Evolutionary conservation across 2,329 filamentous ascomycete genomes (phyloP), one percentile per base, ranked within the genome.

Genomic region (Hymenoscyphus infarciens): DNA sequence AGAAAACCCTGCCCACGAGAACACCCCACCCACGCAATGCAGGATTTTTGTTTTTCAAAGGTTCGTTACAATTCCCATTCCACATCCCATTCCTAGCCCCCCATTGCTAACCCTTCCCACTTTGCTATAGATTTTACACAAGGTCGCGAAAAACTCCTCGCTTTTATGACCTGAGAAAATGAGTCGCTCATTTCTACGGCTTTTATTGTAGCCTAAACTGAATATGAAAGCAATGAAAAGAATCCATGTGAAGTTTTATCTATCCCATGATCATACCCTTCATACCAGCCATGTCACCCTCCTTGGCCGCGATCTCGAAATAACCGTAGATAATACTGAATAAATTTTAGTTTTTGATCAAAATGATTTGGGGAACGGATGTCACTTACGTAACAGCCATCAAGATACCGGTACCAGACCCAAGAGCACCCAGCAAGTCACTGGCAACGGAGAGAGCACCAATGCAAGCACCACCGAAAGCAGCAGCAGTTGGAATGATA

Each of bases 291-390:
- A 98, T 88, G 77, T 99, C 95, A 73, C 95, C 95, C 80, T 99
- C 95, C 81, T 97, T 97, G 74, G 96, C 96, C 27, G 95, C 95
- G 74, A 99, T 99, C 79, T 99, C 95, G 74, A 99, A 99, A 82
- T 99, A 99, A 69, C 93, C 92, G 79, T 99, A 99, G 79, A 99
- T 99, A 77, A 99, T 99, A 66, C 92, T 96, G 71, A 16, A 16
- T 13, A 1, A 5, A 29, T n/a, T 60, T 77, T 67, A 77, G 72
- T 22, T 22, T 22, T 22, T 70, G 70, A 77, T 74, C 76, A 79
- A 27, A 7, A 5, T 56, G 52, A 29, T 11, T 61, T 54, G 5
- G 3, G 38, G 7, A 55, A 5, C 45, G 22, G 19, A 56, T 25
- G 35, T 15, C 71, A 89, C 91, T 90, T 87, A 96, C 89, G 96